Base-by-base conservation (phyloP, 176 grass and related monocot genomes). In the Elymus sibiricus region DNA sequence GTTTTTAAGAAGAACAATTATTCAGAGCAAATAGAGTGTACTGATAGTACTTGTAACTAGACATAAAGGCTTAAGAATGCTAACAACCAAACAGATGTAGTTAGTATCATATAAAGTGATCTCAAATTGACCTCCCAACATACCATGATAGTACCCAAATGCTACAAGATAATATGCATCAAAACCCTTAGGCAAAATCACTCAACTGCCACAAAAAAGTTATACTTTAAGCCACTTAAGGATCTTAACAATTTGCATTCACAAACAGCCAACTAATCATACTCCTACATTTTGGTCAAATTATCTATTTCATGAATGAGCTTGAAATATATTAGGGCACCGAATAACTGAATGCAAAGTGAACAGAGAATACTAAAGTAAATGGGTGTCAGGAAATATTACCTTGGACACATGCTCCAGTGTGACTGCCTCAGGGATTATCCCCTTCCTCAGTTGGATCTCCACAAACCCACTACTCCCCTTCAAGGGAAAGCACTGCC, bases 341-440 rank as follows among this genome's bases (percentile, higher is more conserved):
- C 29, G 12, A 66, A 78, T 32, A 44, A 55, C 19, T 1, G 22
- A 15, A 69, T 12, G 16, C 21, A 35, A 24, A 67, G 17, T 16
- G 9, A 61, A 24, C 37, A 66, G 44, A 83, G 0, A 64, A 19
- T 43, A n/a, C 17, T 44, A 59, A 4, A 70, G 37, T 64, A 60
- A 29, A 35, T 43, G 44, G 4, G 15, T 66, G 22, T 65, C 27
- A 60, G 63, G 61, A 87, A 87, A 26, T 27, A 62, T 82, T 82
- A 99, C 97, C 94, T 96, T 94, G 15, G 91, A 87, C 21, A 96
- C 90, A 85, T 99, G 97, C 77, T 99, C 97, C 1, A 99, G 76
- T 3, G 97, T 96, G 61, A 99, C 77, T 77, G 97, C 97, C 76
- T 99, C 90, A 66, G 86, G 90, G 58, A 93, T 77, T 63, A 99